These are phyloP conservation scores for Cladophialophora psammophila DNA, from an alignment of 2,329 filamentous ascomycete genomes.

Conservation along the genomic window DNA sequence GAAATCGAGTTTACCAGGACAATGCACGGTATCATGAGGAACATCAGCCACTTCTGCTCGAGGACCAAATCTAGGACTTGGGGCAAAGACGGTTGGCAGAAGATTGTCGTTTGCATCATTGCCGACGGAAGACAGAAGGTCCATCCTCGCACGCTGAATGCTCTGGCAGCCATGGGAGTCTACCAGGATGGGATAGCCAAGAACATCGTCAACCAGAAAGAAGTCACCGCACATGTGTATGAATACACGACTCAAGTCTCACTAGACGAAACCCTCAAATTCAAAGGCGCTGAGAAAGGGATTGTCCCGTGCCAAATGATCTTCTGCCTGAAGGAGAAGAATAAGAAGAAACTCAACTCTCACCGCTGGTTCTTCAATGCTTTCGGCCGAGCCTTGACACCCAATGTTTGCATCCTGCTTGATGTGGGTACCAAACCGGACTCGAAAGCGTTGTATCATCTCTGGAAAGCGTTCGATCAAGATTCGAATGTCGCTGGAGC, in stretches of 20 bases:
- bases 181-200: slow-evolving; percentile 99
- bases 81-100: slow-evolving; percentile 98
- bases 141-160: slow-evolving; percentile 90
- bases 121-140: slow-evolving; percentile 94
- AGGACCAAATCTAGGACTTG: slow-evolving; percentile 91
- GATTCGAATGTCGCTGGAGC: slow-evolving; percentile 97
- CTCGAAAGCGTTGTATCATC: slow-evolving; percentile 88
- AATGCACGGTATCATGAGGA: slow-evolving; percentile 99
- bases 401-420: slow-evolving; percentile 94
- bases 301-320: slow-evolving; percentile 98
- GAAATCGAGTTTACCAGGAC: slow-evolving; percentile 96
- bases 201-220: slow-evolving; percentile 95
- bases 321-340: slow-evolving; percentile 98
- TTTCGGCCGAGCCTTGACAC: slow-evolving; percentile 88
- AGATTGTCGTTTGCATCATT: slow-evolving; percentile 97
- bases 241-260: slow-evolving; percentile 99
- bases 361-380: slow-evolving; percentile 99
- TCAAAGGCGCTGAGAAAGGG: slow-evolving; percentile 98
- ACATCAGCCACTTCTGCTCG: slow-evolving; percentile 95
- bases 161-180: slow-evolving; percentile 92
- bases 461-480: slow-evolving; percentile 98
- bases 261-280: slow-evolving; percentile 92
- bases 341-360: slow-evolving; percentile 96
- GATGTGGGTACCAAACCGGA: slow-evolving; percentile 95
- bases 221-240: slow-evolving; percentile 96